These are phyloP conservation scores for Ceratorhiza oryzae-sativae DNA, from an alignment of 1,284 basidiomycete species.

Conservation along the genomic window DNA sequence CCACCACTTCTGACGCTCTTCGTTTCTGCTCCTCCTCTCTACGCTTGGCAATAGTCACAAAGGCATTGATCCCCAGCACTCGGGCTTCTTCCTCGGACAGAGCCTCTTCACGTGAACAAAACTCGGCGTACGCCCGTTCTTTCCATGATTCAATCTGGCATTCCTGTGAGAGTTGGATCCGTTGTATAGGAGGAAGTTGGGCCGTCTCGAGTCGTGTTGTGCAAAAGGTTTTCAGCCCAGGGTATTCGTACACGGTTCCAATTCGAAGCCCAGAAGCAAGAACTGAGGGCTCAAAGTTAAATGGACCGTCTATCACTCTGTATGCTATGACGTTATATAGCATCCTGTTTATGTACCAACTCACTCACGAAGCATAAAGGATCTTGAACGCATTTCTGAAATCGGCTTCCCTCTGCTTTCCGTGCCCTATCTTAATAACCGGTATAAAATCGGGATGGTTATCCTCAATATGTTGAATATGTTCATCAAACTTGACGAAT, in stretches of 20 bases:
- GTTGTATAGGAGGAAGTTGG: conserved; percentile 8
- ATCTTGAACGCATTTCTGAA: conserved; percentile 17
- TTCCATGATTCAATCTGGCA: conserved; percentile 32
- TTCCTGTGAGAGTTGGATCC: conserved; percentile 30
- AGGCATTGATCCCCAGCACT: neutral
- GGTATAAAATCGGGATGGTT: neutral
- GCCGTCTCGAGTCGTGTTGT: conserved; percentile 31
- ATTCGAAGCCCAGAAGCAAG: conserved; percentile 10
- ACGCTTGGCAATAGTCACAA: conserved; percentile 5
- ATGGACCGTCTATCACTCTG: conserved; percentile 1
- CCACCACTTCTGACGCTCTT: neutral
- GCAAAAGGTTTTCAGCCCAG: neutral
- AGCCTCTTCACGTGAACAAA: conserved; percentile 21
- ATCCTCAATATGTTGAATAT: neutral
- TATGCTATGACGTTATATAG: neutral
- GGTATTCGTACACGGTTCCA: neutral
- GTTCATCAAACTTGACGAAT: neutral
- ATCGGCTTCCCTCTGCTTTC: neutral
- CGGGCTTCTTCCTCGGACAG: conserved; percentile 29
- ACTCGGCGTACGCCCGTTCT: conserved; percentile 28
- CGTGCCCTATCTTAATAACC: neutral
- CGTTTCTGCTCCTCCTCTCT: conserved; percentile 8
- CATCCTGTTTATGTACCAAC: neutral
- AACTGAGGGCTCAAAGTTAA: neutral
- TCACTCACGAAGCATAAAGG: conserved; percentile 21